Evolutionary conservation across 176 grass and related monocot species (phyloP).

Genomic region (Triticum timopheevii): DNA sequence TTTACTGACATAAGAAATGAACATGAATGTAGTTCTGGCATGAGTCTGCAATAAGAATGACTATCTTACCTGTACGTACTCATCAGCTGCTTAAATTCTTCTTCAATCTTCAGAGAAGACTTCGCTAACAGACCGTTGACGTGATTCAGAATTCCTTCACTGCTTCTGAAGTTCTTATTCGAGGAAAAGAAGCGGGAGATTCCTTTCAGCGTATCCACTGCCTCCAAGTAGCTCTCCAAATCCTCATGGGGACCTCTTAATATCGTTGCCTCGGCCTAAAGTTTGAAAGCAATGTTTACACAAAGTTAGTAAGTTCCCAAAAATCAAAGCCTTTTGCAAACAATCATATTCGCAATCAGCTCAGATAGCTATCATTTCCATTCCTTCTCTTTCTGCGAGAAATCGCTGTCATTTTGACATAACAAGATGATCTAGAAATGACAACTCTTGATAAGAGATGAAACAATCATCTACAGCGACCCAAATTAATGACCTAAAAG

Average conservation of each 20-base stretch:
- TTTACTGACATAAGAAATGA: not conserved
- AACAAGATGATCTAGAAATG: not conserved
- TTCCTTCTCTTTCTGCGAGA: not conserved
- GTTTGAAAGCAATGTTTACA: not conserved
- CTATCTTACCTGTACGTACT: slow-evolving; percentile 53
- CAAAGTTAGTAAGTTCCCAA: not conserved
- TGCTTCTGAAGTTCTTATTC: slow-evolving; percentile 75
- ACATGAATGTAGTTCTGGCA: not conserved
- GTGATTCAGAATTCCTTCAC: slow-evolving; percentile 63
- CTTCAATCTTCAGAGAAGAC: slow-evolving; percentile 73
- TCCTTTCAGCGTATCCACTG: slow-evolving; percentile 76
- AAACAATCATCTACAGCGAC: not conserved
- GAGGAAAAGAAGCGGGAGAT: slow-evolving; percentile 65
- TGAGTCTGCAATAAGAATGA: not conserved
- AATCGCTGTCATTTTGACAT: not conserved
- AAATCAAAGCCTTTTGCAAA: not conserved
- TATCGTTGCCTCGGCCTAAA: slow-evolving; percentile 80
- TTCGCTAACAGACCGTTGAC: slow-evolving; percentile 66
- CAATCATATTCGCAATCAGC: not conserved
- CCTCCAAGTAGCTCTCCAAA: slow-evolving; percentile 81
- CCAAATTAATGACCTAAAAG: not conserved
- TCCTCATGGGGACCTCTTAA: slow-evolving; percentile 87
- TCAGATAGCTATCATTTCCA: not conserved
- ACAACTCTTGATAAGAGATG: not conserved
- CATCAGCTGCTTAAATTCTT: slow-evolving; percentile 85